Evolutionary conservation across 768 basidiomycete genomes (phyloP).

Genomic region (Cantharellus anzutake): DNA sequence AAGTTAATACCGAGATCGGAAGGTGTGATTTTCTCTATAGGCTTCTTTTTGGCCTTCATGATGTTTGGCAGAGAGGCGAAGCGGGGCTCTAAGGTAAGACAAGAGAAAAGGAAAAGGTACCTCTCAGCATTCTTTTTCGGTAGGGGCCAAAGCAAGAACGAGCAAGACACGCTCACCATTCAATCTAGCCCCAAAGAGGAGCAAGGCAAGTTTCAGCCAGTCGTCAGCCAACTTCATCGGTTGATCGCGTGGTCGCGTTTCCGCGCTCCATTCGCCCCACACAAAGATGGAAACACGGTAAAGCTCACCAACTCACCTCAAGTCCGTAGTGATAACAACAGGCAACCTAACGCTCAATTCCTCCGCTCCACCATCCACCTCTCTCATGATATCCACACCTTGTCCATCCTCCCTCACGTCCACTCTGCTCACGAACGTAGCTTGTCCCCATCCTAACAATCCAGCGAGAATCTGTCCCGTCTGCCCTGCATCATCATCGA

Average conservation of each 20-base stretch:
- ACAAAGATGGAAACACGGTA: background rate
- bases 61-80: slow-evolving; percentile 96
- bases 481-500: slow-evolving; percentile 90
- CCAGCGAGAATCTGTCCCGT: slow-evolving; percentile 98
- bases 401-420: slow-evolving; percentile 45
- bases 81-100: slow-evolving; percentile 49
- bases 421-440: slow-evolving; percentile 83
- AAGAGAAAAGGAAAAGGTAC: background rate
- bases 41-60: slow-evolving; percentile 99
- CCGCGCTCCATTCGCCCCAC: too few species aligned
- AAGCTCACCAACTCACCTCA: slow-evolving; percentile 37
- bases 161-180: slow-evolving; percentile 32
- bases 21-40: slow-evolving; percentile 63
- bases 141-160: too few species aligned
- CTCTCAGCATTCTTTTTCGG: too few species aligned
- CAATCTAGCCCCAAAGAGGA: slow-evolving; percentile 24
- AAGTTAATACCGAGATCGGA: slow-evolving; percentile 72
- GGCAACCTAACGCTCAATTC: slow-evolving; percentile 66
- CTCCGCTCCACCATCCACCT: slow-evolving; percentile 89
- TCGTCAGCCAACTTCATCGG: too few species aligned
- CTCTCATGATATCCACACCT: slow-evolving; percentile 55
- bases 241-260: too few species aligned
- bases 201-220: background rate
- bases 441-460: slow-evolving; percentile 80
- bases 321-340: slow-evolving; percentile 76